phyloP scores from a whole-genome alignment of 345 rosid genomes.

The Hibiscus trionum region DNA sequence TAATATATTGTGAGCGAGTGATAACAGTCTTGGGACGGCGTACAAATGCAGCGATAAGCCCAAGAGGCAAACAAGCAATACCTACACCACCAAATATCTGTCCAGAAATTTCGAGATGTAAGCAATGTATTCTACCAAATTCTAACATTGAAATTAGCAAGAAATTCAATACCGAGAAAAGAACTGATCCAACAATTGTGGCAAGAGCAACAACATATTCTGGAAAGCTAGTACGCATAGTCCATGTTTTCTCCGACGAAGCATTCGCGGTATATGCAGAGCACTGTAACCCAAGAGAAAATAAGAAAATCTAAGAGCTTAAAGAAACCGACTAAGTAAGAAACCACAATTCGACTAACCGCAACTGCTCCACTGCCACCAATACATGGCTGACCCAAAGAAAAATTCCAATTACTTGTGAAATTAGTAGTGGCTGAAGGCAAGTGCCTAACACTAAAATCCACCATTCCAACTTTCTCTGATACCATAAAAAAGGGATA shows the following conservation, averaged over 20 bases:
- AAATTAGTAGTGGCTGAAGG: constrained; percentile 67
- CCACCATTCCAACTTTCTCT: constrained; percentile 94
- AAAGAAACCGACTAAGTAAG: background rate
- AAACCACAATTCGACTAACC: constrained; percentile 30
- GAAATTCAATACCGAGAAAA: constrained; percentile 60
- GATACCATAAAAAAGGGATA: constrained; percentile 15
- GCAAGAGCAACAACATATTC: constrained; percentile 99
- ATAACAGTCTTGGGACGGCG: constrained; percentile 98
- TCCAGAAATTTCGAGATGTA: constrained; percentile 10
- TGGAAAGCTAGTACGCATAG: constrained; percentile 84
- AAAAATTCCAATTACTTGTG: constrained; percentile 59
- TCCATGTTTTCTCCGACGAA: constrained; percentile 90
- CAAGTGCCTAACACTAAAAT: constrained; percentile 91
- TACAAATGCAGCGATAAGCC: constrained; percentile 89
- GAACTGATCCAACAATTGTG: constrained; percentile 92
- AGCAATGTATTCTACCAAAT: background rate
- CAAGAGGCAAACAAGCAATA: constrained; percentile 86
- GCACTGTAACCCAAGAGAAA: constrained; percentile 44
- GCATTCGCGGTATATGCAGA: constrained; percentile 62
- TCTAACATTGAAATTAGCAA: background rate
- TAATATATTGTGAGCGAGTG: constrained; percentile 92
- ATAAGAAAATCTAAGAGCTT: constrained; percentile 2
- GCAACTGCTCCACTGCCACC: constrained; percentile 45
- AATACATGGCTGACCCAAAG: constrained; percentile 59
- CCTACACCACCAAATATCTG: constrained; percentile 99